A percentile compares a stretch with the other conserved stretches of the same genome.
Evolutionary conservation across 345 rosid genomes (phyloP).

Genomic region (Eutrema heterophyllum): DNA sequence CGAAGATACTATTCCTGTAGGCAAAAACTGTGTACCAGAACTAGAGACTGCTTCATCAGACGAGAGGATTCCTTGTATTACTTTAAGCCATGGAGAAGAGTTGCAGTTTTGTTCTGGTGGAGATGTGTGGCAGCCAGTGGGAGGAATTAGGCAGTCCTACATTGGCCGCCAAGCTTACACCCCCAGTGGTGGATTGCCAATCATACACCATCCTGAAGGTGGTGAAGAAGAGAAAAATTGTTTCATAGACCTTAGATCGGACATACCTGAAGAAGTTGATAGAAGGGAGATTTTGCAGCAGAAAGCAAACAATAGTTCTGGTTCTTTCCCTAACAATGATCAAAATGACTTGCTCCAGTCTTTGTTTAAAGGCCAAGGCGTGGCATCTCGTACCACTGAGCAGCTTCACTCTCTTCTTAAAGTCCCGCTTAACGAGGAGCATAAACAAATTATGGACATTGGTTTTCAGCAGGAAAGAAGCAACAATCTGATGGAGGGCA

Average conservation of each 20-base stretch:
- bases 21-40: conserved; percentile 34
- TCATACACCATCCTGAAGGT: conserved; percentile 40
- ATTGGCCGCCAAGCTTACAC: conserved; percentile 39
- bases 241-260: conserved; percentile 52
- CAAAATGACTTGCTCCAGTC: conserved; percentile 84
- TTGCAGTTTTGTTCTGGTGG: conserved; percentile 42
- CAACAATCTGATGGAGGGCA: conserved; percentile 43
- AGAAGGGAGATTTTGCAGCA: conserved; percentile 46
- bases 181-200: conserved; percentile 44
- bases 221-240: conserved; percentile 39
- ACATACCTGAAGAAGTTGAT: conserved; percentile 39
- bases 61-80: conserved; percentile 37
- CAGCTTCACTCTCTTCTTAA: conserved; percentile 76
- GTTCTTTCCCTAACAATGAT: conserved; percentile 54
- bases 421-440: conserved; percentile 52
- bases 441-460: conserved; percentile 43
- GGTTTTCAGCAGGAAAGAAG: conserved; percentile 54
- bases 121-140: conserved; percentile 60
- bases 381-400: conserved; percentile 46
- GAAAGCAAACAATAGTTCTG: conserved; percentile 47
- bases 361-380: conserved; percentile 58
- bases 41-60: conserved; percentile 41
- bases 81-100: conserved; percentile 40
- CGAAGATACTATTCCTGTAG: conserved; percentile 33
- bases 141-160: conserved; percentile 28